Evolutionary conservation across 164 flowering plant species (phyloP).

Genomic region (Macadamia integrifolia): DNA sequence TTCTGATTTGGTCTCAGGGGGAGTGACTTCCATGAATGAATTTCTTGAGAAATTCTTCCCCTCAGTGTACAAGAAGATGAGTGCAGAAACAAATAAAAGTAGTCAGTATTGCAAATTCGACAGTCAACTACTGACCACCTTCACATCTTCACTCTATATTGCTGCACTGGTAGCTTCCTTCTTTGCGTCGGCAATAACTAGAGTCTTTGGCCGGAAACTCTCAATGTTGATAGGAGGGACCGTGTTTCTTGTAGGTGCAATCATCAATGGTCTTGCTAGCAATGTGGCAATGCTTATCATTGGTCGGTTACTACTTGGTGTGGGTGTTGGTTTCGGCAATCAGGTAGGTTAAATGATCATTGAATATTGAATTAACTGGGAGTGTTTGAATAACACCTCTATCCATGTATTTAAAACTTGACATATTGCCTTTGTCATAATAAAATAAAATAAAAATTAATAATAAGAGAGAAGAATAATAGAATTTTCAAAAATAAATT

Average conservation of each 20-base stretch:
- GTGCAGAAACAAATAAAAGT: neutral
- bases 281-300: constrained; percentile 26
- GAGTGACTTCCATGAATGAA: constrained; percentile 32
- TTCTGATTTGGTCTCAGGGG: constrained; percentile 16
- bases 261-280: constrained; percentile 26
- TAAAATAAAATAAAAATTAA: too few species aligned
- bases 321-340: constrained; percentile 42
- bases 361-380: too few species aligned
- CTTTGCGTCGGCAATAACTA: constrained; percentile 24
- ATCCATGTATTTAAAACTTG: too few species aligned
- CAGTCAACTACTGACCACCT: constrained; percentile 24
- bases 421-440: too few species aligned
- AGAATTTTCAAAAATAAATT: too few species aligned
- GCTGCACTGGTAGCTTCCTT: constrained; percentile 37
- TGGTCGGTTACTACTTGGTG: constrained; percentile 37
- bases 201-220: constrained; percentile 25
- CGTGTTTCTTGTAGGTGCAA: constrained; percentile 27
- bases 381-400: too few species aligned
- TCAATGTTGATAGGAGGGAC: constrained; percentile 29
- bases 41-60: constrained; percentile 30
- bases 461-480: too few species aligned
- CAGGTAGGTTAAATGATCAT: constrained; percentile 13
- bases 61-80: constrained; percentile 9
- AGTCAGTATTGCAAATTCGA: constrained; percentile 25
- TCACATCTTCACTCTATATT: constrained; percentile 42